Conservation (phyloP, 805 yeast species). For the Komagataella kurtzmanii region DNA sequence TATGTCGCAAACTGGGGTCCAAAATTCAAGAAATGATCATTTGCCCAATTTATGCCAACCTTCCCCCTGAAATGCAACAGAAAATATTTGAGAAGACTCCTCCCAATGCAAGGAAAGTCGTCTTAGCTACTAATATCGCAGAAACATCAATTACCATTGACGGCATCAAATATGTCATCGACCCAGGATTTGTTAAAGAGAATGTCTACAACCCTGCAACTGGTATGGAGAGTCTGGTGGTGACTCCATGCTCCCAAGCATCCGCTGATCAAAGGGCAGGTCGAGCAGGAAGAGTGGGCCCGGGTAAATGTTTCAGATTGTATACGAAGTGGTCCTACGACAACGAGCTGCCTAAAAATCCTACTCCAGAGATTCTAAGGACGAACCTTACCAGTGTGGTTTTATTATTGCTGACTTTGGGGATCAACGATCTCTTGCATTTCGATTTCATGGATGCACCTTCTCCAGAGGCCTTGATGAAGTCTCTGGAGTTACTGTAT, state of each 20-base stretch:
- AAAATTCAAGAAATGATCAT: conserved; percentile 50
- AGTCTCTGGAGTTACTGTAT: conserved; percentile 71
- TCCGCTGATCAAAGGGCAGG: conserved; percentile 96
- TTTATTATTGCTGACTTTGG: conserved; percentile 65
- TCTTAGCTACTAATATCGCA: conserved; percentile 92
- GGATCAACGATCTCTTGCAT: conserved; percentile 66
- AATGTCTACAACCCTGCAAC: conserved; percentile 78
- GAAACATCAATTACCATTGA: conserved; percentile 94
- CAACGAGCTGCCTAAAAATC: conserved; percentile 63
- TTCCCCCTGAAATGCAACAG: conserved; percentile 76
- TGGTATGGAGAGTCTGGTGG: conserved; percentile 79
- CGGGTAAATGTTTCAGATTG: conserved; percentile 86
- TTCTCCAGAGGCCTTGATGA: conserved; percentile 52
- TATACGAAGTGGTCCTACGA: conserved; percentile 75
- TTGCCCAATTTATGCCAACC: conserved; percentile 82
- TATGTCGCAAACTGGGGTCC: conserved; percentile 46
- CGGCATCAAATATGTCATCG: conserved; percentile 90
- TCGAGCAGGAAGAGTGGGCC: conserved; percentile 95
- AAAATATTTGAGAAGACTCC: conserved; percentile 85
- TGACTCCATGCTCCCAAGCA: conserved; percentile 85
- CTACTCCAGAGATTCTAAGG: conserved; percentile 87
- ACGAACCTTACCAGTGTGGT: conserved; percentile 71
- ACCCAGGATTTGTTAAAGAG: conserved; percentile 90
- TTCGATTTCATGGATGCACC: conserved; percentile 94
- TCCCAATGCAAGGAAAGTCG: conserved; percentile 63